Evolutionary conservation across 148 eudicot species (phyloP), one percentile per base, ranked within the genome.

Genomic region (Camellia granthamiana): DNA sequence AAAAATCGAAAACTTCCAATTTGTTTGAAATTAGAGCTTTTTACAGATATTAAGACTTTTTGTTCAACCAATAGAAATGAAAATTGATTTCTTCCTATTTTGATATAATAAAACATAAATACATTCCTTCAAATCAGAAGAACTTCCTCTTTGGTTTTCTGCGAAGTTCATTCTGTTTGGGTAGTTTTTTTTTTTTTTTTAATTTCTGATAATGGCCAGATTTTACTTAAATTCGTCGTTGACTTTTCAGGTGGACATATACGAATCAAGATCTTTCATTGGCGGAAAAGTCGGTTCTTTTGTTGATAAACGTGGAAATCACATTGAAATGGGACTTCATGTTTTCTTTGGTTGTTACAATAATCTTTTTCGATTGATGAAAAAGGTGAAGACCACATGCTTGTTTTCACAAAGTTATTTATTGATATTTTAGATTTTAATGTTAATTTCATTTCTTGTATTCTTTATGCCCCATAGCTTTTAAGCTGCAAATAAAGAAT

Each of bases 211-310:
- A 23, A 38, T 41, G 54, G 38, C 14, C 58, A 49, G 49, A n/a
- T 47, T 41, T 74, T 55, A 18, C 72, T 16, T 6, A 55, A 12
- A 15, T 76, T 19, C n/a, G 3, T 76, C 11, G 47, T 78, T 69
- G 79, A 65, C 60, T 79, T 80, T 75, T 55, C 87, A 96, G 99
- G 99, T 96, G 82, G 99, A 96, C 78, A 93, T 96, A 81, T 96
- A 93, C 78, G 99, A 96, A 79, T 93, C 99, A 47, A 91, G 99
- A 92, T 44, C 94, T 81, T 96, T 96, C 80, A 92, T 96, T 81
- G 99, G 99, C 65, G 99, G 99, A 56, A 96, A 96, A 85, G 99
- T 93, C 78, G 99, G 99, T 60, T 96, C 99, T 16, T 96, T 92
- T 81, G 93, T 93, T 79, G 99, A 96, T 85, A 93, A 77, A 91